Percentiles rank a stretch among this genome's conserved stretches.
Evolutionary conservation across 495 filamentous ascomycete genomes (phyloP).

Genomic region (Parathielavia appendiculata): DNA sequence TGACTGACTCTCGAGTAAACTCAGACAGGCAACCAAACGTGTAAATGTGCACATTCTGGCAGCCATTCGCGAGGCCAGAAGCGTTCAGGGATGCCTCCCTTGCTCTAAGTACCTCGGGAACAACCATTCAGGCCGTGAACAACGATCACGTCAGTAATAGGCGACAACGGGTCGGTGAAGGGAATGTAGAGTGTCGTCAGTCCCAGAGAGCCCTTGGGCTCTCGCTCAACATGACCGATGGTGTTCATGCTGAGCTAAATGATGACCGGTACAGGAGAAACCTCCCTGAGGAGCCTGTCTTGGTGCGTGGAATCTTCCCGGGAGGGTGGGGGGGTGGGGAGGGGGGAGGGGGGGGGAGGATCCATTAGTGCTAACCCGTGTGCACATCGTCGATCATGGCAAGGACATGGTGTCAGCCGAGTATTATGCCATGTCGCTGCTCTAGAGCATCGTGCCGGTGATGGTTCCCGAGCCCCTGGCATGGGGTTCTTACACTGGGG

Average conservation of each 20-base stretch:
- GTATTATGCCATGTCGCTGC: constrained; percentile 2
- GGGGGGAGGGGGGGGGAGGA: too few species aligned
- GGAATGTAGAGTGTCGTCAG: constrained; percentile 29
- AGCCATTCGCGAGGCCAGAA: constrained; percentile 32
- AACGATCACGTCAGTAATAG: constrained; percentile 34
- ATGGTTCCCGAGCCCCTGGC: constrained; percentile 9
- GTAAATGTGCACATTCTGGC: constrained; percentile 24
- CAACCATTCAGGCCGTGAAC: constrained; percentile 31
- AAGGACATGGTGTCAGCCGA: constrained; percentile 6
- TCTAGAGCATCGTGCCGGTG: constrained; percentile 9
- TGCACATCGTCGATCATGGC: not conserved
- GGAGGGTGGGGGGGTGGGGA: too few species aligned
- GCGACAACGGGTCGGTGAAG: not conserved
- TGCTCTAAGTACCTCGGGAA: constrained; percentile 25
- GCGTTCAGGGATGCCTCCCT: constrained; percentile 9
- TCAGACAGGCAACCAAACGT: constrained; percentile 23
- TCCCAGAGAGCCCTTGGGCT: constrained; percentile 25
- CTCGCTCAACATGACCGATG: not conserved
- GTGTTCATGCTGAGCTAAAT: not conserved
- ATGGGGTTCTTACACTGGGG: not conserved
- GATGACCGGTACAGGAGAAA: too few species aligned
- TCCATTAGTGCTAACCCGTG: not conserved
- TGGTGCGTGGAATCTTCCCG: too few species aligned
- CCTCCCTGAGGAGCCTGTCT: not conserved
- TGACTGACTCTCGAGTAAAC: constrained; percentile 11